Conservation (phyloP, 352 stramenopile species). For the Sclerospora graminicola region DNA sequence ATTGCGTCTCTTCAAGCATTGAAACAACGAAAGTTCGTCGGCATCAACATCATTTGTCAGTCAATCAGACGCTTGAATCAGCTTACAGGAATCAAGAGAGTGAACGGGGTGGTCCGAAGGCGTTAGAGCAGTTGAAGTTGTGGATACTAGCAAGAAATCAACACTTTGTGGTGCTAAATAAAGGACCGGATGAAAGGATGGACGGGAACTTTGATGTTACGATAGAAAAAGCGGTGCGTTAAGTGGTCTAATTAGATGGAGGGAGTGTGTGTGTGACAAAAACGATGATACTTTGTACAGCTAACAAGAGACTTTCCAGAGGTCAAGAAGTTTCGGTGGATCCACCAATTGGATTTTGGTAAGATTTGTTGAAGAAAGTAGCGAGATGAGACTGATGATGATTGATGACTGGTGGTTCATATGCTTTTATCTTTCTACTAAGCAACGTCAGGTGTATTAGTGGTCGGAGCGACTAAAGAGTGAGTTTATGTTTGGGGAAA, state of each 20-base stretch:
- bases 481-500: too few relatives aligned
- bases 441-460: constrained; percentile 83
- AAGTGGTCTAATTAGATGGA: background rate
- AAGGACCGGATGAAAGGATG: constrained; percentile 72
- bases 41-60: constrained; percentile 40
- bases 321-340: constrained; percentile 79
- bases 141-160: constrained; percentile 33
- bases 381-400: background rate
- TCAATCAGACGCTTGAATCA: constrained; percentile 3
- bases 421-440: background rate
- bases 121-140: constrained; percentile 42
- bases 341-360: constrained; percentile 88
- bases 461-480: constrained; percentile 61
- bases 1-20: too few relatives aligned
- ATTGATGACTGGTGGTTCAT: constrained; percentile 1
- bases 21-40: constrained; percentile 36
- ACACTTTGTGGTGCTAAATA: constrained; percentile 73
- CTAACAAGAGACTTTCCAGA: constrained; percentile 61
- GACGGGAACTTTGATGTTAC: constrained; percentile 84
- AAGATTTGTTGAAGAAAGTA: background rate
- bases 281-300: constrained; percentile 12
- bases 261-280: background rate
- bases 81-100: constrained; percentile 1
- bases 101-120: constrained; percentile 42
- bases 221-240: constrained; percentile 77